Base-by-base conservation (phyloP, 306 rosid genomes). In the Vicia faba region DNA sequence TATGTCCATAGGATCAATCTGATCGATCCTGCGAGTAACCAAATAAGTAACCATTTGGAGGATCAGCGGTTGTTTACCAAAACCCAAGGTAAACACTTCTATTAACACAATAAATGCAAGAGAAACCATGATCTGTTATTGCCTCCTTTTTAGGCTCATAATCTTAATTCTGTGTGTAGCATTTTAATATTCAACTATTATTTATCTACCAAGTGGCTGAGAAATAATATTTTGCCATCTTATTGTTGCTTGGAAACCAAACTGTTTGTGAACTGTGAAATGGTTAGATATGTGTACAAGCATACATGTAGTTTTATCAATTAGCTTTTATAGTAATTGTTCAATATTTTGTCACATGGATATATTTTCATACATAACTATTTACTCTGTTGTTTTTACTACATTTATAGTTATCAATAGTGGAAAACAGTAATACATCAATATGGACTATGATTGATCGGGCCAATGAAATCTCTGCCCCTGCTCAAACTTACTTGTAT, bases 241-340 rank as follows among this genome's bases (percentile, higher is more conserved):
- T 54, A 6, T 64, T 45, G 49, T 57, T 65, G 26, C 61, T 54
- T 54, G 25, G 29, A 59, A 57, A 56, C 64, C 48, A 12, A 36
- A 54, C 29, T 64, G 57, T 64, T 55, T 60, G 49, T 40, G 64
- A 71, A 61, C 53, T 61, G 15, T 16, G 46, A 35, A 60, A 16
- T 16, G 46, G 48, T 36, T 60, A 36, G 48, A 59, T 33, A 35
- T 33, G 64, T 15, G 3, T 33, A 59, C 18, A 59, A 4, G 25
- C 26, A 59, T 18, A 14, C 5, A 8, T 33, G 28, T 33, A 51
- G 57, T 51, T 31, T 31, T 51, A 19, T 19, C 57, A 10, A 50
- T 50, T 4, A 20, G 3, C 29, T 50, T 50, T 50, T 19, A 10
- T 50, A 19, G 26, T 15, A 16, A 7, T 9, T 46, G 53, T 46